A percentile compares a stretch with the other conserved stretches of the same genome.
These are phyloP conservation scores for Cryptococcus sp. DNA, from an alignment of 1,284 basidiomycete genomes.

Conservation along the genomic window DNA sequence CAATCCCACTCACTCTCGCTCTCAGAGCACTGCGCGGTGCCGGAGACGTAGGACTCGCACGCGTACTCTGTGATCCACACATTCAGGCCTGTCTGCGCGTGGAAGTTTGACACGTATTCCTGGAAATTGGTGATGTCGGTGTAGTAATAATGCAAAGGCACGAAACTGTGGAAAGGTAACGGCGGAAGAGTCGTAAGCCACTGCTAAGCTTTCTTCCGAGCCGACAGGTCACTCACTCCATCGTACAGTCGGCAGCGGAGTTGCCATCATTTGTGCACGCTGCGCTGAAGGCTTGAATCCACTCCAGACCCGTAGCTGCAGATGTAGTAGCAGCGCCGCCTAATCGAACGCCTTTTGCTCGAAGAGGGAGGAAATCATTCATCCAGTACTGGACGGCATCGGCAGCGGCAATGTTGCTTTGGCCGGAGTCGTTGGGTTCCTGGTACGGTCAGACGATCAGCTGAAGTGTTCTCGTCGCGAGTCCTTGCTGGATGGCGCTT, in stretches of 20 bases:
- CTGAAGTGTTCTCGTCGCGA: background rate
- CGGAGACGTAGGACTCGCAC: constrained; percentile 63
- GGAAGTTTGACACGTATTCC: constrained; percentile 49
- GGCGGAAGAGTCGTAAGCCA: background rate
- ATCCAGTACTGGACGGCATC: constrained; percentile 63
- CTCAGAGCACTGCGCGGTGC: constrained; percentile 61
- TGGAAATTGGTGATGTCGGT: constrained; percentile 38
- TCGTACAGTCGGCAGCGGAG: constrained; percentile 32
- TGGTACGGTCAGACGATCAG: constrained; percentile 4
- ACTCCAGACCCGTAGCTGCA: constrained; percentile 61
- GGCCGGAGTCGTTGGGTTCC: constrained; percentile 62
- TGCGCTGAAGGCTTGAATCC: constrained; percentile 64
- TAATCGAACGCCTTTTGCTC: constrained; percentile 61
- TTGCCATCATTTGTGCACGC: constrained; percentile 52
- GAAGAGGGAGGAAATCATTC: constrained; percentile 64
- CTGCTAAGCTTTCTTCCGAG: background rate
- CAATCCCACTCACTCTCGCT: constrained; percentile 46
- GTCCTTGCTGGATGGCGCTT: background rate
- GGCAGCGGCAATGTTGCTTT: constrained; percentile 64
- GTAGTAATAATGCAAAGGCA: constrained; percentile 53
- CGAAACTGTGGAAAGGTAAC: constrained; percentile 29
- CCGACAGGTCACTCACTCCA: constrained; percentile 26
- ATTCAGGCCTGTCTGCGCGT: constrained; percentile 34
- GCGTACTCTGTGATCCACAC: constrained; percentile 53
- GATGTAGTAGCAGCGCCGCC: constrained; percentile 69